Evolutionary conservation across 2,329 filamentous ascomycete species (phyloP).

Genomic region (Pseudophaeomoniella oleicola): DNA sequence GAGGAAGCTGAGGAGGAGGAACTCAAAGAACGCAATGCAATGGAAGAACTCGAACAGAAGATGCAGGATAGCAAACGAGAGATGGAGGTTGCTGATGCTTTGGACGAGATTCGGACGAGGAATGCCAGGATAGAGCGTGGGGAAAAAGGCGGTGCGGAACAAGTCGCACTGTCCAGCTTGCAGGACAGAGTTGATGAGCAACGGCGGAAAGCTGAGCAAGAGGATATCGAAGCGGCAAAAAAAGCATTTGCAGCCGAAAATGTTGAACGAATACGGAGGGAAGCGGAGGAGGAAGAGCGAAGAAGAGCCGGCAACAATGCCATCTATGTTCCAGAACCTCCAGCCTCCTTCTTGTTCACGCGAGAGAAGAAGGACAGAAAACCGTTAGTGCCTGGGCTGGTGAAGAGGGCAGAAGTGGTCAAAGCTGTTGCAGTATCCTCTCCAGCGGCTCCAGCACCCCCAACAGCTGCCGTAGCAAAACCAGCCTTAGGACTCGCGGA

Average conservation of each 20-base stretch:
- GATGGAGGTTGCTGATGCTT: constrained; percentile 89
- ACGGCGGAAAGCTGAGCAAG: constrained; percentile 53
- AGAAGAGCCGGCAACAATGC: constrained; percentile 13
- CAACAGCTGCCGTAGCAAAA: not conserved
- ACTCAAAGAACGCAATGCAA: constrained; percentile 68
- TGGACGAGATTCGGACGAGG: constrained; percentile 84
- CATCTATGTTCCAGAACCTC: constrained; percentile 26
- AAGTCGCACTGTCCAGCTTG: constrained; percentile 40
- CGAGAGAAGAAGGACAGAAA: constrained; percentile 77
- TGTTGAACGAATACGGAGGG: constrained; percentile 36
- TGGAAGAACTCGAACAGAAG: constrained; percentile 91
- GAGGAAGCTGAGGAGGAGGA: constrained; percentile 53
- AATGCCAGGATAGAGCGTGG: constrained; percentile 78
- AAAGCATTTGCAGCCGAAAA: constrained; percentile 58
- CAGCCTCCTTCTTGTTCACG: constrained; percentile 49
- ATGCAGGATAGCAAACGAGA: constrained; percentile 84
- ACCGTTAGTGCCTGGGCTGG: constrained; percentile 56
- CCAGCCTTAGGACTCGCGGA: constrained; percentile 1
- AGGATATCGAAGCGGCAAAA: constrained; percentile 70
- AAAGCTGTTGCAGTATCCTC: not conserved
- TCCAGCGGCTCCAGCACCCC: not conserved
- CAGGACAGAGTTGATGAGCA: constrained; percentile 42
- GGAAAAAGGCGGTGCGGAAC: constrained; percentile 48
- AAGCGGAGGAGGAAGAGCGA: constrained; percentile 35
- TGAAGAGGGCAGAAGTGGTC: constrained; percentile 49